These are phyloP conservation scores for Leptographium wingfieldii DNA, from an alignment of 2,329 filamentous ascomycete species.

Conservation along the genomic window DNA sequence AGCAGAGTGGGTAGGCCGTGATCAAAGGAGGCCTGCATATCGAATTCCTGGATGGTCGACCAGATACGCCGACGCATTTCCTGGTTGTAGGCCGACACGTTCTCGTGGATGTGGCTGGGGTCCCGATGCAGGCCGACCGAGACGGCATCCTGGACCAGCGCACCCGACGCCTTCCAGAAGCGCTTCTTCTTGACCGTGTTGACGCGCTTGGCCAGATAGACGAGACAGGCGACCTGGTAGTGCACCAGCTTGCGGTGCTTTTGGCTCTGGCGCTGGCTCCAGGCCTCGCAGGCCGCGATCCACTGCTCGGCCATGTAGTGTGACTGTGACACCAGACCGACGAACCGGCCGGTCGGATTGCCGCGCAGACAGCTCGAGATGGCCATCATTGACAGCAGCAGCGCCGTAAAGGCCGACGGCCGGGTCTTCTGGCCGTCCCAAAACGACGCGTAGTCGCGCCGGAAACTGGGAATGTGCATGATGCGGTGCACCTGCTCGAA, in stretches of 20 bases:
- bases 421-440: constrained; percentile 35
- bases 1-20: constrained; percentile 46
- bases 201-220: constrained; percentile 48
- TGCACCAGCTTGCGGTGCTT: constrained; percentile 49
- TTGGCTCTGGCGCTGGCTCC: constrained; percentile 43
- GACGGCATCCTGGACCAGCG: constrained; percentile 44
- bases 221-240: constrained; percentile 45
- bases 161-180: constrained; percentile 46
- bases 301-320: constrained; percentile 42
- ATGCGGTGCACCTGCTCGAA: constrained; percentile 31
- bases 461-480: constrained; percentile 46
- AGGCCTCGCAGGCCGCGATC: constrained; percentile 42
- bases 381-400: constrained; percentile 47
- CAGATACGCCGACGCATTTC: constrained; percentile 50
- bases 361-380: constrained; percentile 45
- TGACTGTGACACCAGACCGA: constrained; percentile 45
- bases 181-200: constrained; percentile 52
- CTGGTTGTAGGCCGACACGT: constrained; percentile 45
- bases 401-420: constrained; percentile 40
- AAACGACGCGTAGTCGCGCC: constrained; percentile 40
- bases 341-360: constrained; percentile 38
- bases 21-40: constrained; percentile 49
- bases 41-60: constrained; percentile 49
- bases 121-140: constrained; percentile 47
- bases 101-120: constrained; percentile 39